phyloP scores from a whole-genome alignment of 2,329 filamentous ascomycete species.

The Fusarium subtropicale region DNA sequence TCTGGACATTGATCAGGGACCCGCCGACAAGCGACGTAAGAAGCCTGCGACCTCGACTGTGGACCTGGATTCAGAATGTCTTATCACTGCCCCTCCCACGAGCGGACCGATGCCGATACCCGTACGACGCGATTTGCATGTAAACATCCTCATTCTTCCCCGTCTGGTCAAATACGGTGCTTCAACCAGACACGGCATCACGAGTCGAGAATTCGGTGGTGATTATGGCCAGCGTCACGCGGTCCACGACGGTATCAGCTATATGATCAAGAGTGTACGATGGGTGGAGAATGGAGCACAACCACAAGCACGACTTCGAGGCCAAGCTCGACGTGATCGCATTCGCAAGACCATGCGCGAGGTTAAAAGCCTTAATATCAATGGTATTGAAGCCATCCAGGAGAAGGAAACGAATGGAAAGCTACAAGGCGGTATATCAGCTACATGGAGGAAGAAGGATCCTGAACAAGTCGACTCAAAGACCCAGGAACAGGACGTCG shows the following conservation, averaged over 20 bases:
- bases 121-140: conserved; percentile 81
- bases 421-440: conserved; percentile 49
- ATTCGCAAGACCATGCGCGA: conserved; percentile 68
- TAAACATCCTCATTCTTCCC: conserved; percentile 87
- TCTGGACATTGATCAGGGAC: conserved; percentile 65
- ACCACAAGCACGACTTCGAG: conserved; percentile 66
- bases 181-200: conserved; percentile 82
- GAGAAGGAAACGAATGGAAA: conserved; percentile 43
- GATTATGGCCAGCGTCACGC: conserved; percentile 57
- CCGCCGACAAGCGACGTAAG: conserved; percentile 50
- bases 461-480: conserved; percentile 41
- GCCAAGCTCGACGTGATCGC: conserved; percentile 66
- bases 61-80: conserved; percentile 55
- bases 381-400: conserved; percentile 43
- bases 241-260: conserved; percentile 87
- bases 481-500: conserved; percentile 49
- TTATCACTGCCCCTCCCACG: conserved; percentile 65
- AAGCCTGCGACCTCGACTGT: conserved; percentile 49
- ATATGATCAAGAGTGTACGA: conserved; percentile 81
- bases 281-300: conserved; percentile 84
- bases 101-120: conserved; percentile 73
- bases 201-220: conserved; percentile 81
- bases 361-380: conserved; percentile 54
- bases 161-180: conserved; percentile 80
- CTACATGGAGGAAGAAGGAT: conserved; percentile 52